These are phyloP conservation scores for Ampelomyces quisqualis DNA, from an alignment of 2,329 filamentous ascomycete genomes.

Conservation along the genomic window DNA sequence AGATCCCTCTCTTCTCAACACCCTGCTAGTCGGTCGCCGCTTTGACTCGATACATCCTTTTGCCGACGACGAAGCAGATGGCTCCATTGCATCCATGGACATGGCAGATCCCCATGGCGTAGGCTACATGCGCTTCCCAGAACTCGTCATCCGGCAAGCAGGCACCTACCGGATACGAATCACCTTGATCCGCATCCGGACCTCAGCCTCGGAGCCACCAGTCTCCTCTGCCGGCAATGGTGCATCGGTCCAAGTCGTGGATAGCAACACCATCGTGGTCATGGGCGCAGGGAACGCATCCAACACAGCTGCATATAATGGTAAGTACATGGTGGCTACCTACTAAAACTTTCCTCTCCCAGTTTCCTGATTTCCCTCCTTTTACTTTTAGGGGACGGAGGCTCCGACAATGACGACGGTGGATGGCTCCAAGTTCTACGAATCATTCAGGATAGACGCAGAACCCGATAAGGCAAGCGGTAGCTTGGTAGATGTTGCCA, in stretches of 20 bases:
- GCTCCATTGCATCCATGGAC: constrained; percentile 40
- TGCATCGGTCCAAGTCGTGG: constrained; percentile 34
- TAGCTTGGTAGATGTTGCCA: constrained; percentile 2
- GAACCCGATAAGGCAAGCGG: constrained; percentile 15
- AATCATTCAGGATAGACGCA: constrained; percentile 26
- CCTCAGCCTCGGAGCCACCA: constrained; percentile 28
- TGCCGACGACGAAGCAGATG: constrained; percentile 41
- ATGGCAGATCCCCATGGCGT: constrained; percentile 39
- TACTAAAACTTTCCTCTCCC: constrained; percentile 29
- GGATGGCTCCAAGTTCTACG: constrained; percentile 36
- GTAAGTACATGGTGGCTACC: constrained; percentile 38
- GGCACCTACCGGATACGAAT: constrained; percentile 43
- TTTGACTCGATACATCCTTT: constrained; percentile 42
- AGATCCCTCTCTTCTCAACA: constrained; percentile 34
- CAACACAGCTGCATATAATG: constrained; percentile 27
- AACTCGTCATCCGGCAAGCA: constrained; percentile 39
- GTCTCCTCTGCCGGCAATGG: constrained; percentile 29
- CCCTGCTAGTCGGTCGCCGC: constrained; percentile 32
- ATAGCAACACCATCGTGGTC: constrained; percentile 40
- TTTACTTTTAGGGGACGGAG: constrained; percentile 25
- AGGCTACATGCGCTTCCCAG: constrained; percentile 43
- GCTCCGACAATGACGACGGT: constrained; percentile 28
- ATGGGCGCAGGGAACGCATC: constrained; percentile 23
- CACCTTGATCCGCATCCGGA: constrained; percentile 39
- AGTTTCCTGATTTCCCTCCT: constrained; percentile 31